Base-by-base conservation (phyloP, 495 filamentous ascomycete species). In the Parmelia sp. region DNA sequence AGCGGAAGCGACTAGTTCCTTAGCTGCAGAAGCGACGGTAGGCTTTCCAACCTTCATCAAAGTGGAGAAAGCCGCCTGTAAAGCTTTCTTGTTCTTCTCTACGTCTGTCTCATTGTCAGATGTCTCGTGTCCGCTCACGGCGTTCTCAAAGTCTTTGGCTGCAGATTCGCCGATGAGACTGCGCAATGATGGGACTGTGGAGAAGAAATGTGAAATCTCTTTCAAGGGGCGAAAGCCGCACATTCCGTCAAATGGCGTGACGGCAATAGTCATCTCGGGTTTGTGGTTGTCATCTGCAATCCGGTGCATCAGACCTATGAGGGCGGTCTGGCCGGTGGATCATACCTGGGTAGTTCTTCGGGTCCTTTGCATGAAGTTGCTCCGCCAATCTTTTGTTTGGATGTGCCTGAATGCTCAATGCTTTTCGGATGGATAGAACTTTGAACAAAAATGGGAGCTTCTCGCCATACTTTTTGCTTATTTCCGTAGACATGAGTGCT, bases 381-480 rank as follows among this genome's bases (percentile, higher is more conserved):
- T 96, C 93, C 35, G 94, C 94, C 40, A 97, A 86, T 74, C 92
- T 94, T 83, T 98, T 98, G 78, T 98, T 96, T 57, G 94, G 94
- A 69, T 97, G 94, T 35, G 94, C 94, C 75, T 98, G 94, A 67
- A 98, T 98, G 69, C 90, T 95, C 60, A 98, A 82, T 5, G 94
- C 94, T 71, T 98, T 98, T 71, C 84, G 82, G 73, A 97, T 90
- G 2, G 90, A 95, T 44, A 98, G 84, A 37, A 98, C 92, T 78
- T 98, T 98, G 85, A 98, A 95, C 10, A 97, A 84, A 73, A 98
- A 98, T 0, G 94, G 94, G 6, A 98, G 82, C 72, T 92, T 94
- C 65, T 83, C 75, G 58, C 83, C 88, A 75, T 90, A 96, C 65
- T 77, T 82, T 61, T 88, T 82, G 58, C 79, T 85, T 57, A 97